Percentiles rank a stretch among this genome's conserved stretches.
These are phyloP conservation scores for Penicillium desertorum DNA, from an alignment of 495 filamentous ascomycete species.

Conservation along the genomic window DNA sequence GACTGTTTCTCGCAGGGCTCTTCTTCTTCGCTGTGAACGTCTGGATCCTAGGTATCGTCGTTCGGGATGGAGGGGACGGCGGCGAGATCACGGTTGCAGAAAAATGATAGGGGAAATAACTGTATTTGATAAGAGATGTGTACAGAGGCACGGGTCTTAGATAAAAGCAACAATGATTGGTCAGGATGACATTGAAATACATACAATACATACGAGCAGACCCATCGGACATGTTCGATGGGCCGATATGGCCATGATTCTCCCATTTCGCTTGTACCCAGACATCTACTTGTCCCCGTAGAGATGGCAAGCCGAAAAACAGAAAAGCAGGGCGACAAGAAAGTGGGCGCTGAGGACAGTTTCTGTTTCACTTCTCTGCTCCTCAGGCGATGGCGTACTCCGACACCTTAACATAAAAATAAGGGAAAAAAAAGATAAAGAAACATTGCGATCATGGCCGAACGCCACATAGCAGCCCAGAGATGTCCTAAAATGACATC, in stretches of 20 bases:
- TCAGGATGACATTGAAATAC: neutral
- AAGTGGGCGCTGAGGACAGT: neutral
- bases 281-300: neutral
- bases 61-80: conserved; percentile 59
- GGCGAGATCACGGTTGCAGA: neutral
- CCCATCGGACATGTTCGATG: neutral
- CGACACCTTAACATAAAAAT: neutral
- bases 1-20: conserved; percentile 71
- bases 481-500: neutral
- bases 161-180: neutral
- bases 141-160: neutral
- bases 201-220: neutral
- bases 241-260: neutral
- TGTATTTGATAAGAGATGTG: neutral
- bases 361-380: neutral
- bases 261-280: neutral
- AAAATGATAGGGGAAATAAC: neutral
- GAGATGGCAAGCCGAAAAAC: neutral
- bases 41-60: conserved; percentile 80
- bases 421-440: neutral
- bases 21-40: conserved; percentile 82
- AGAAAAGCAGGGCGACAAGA: neutral
- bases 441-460: neutral
- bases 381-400: neutral
- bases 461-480: neutral